Conservation (phyloP, 108 stramenopile genomes). For the Cyclostephanos tholiformis region DNA sequence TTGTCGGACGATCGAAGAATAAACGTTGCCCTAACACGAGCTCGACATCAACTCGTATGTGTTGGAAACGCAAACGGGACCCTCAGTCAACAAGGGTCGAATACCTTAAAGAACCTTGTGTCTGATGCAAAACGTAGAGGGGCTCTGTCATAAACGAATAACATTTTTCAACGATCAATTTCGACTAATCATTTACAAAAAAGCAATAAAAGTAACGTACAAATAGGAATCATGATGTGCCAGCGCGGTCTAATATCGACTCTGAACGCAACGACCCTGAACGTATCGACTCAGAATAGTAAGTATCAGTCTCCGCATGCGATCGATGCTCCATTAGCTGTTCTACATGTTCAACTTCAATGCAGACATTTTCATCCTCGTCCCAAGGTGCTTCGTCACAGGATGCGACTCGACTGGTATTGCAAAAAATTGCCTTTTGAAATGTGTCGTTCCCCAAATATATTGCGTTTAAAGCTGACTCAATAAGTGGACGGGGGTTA, state of each 20-base stretch:
- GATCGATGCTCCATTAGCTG: background rate
- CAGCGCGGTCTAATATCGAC: too few species aligned
- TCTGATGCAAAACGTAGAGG: constrained; percentile 39
- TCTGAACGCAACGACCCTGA: too few species aligned
- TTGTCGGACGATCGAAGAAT: constrained; percentile 75
- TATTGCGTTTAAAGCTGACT: constrained; percentile 29
- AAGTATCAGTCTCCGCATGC: constrained; percentile 1
- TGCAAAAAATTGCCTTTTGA: background rate
- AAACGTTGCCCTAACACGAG: constrained; percentile 83
- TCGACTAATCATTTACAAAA: too few species aligned
- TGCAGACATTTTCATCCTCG: constrained; percentile 27
- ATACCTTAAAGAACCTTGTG: constrained; percentile 37
- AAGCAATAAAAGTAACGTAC: too few species aligned
- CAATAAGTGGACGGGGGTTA: constrained; percentile 9
- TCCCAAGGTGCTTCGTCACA: background rate
- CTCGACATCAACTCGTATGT: constrained; percentile 82
- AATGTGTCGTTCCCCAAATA: background rate
- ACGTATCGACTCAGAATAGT: background rate
- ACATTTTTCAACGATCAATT: too few species aligned
- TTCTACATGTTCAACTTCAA: constrained; percentile 49
- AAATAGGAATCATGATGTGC: too few species aligned
- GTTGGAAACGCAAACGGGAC: constrained; percentile 64
- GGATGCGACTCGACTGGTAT: background rate
- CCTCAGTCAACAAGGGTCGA: constrained; percentile 37
- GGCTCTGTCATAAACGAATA: constrained; percentile 4